Conservation (phyloP, 2,329 filamentous ascomycete genomes). For the Penicillium sp. region DNA sequence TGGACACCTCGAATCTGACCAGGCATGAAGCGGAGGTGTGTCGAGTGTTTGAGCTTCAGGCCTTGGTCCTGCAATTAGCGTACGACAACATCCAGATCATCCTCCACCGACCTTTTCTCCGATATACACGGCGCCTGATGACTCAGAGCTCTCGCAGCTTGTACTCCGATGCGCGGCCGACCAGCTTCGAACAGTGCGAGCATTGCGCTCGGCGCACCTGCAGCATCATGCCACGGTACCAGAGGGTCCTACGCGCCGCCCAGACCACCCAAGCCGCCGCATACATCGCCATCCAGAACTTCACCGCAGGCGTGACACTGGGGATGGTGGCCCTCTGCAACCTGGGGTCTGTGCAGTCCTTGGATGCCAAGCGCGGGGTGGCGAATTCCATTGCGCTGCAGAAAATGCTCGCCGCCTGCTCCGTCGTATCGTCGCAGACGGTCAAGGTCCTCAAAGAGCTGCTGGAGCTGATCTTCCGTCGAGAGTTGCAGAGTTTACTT, state of each 20-base stretch:
- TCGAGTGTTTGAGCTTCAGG: background rate
- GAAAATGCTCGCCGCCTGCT: background rate
- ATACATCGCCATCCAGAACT: background rate
- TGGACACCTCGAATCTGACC: background rate
- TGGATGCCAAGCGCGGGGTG: background rate
- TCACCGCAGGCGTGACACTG: background rate
- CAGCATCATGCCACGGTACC: background rate
- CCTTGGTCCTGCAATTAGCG: constrained; percentile 1
- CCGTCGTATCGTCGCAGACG: background rate
- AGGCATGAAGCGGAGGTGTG: background rate
- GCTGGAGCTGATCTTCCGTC: too few species aligned
- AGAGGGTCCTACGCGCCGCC: background rate
- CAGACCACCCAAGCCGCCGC: background rate
- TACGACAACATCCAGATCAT: constrained; percentile 4
- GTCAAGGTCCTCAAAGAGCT: background rate
- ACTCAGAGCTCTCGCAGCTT: background rate
- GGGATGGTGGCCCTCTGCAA: background rate
- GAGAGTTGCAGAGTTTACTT: too few species aligned
- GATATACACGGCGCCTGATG: background rate
- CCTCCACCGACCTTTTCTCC: background rate
- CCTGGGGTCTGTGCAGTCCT: background rate
- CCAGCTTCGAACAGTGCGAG: background rate
- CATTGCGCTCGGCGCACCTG: background rate
- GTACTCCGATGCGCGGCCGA: background rate
- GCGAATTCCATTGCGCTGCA: background rate